Evolutionary conservation across 345 rosid species (phyloP).

Genomic region (Eucalyptus rudis): DNA sequence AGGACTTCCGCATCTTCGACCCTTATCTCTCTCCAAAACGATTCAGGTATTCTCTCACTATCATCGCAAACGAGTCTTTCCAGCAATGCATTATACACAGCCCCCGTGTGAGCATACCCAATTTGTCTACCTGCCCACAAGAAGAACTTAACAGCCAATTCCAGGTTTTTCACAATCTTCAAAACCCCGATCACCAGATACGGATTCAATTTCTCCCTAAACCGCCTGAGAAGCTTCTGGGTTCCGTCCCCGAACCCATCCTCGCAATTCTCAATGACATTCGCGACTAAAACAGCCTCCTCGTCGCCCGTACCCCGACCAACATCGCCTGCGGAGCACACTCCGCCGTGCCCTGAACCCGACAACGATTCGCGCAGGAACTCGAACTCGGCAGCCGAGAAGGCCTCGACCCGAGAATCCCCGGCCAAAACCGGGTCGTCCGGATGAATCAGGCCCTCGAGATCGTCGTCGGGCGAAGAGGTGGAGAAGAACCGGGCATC

Average conservation of each 20-base stretch:
- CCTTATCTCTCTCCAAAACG: slow-evolving; percentile 42
- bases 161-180: slow-evolving; percentile 36
- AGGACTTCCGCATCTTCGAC: slow-evolving; percentile 60
- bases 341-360: neutral
- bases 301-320: slow-evolving; percentile 16
- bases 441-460: slow-evolving; percentile 39
- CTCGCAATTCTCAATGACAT: slow-evolving; percentile 13
- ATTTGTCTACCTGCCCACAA: slow-evolving; percentile 88
- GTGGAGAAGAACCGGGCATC: slow-evolving; percentile 19
- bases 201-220: slow-evolving; percentile 51
- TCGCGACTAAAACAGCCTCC: slow-evolving; percentile 45
- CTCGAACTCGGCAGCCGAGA: slow-evolving; percentile 40
- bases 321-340: neutral
- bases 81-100: slow-evolving; percentile 55
- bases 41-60: slow-evolving; percentile 38
- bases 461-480: slow-evolving; percentile 24
- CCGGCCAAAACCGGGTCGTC: slow-evolving; percentile 16
- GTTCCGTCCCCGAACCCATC: slow-evolving; percentile 40
- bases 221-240: slow-evolving; percentile 51
- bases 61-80: slow-evolving; percentile 30
- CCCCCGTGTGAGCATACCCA: slow-evolving; percentile 47
- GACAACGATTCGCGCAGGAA: slow-evolving; percentile 41
- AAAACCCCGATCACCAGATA: slow-evolving; percentile 56
- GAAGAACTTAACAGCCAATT: slow-evolving; percentile 59
- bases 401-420: slow-evolving; percentile 14